Evolutionary conservation across 1,139 yeast genomes (phyloP), one percentile per base, ranked within the genome.

Genomic region (Candida sp.): DNA sequence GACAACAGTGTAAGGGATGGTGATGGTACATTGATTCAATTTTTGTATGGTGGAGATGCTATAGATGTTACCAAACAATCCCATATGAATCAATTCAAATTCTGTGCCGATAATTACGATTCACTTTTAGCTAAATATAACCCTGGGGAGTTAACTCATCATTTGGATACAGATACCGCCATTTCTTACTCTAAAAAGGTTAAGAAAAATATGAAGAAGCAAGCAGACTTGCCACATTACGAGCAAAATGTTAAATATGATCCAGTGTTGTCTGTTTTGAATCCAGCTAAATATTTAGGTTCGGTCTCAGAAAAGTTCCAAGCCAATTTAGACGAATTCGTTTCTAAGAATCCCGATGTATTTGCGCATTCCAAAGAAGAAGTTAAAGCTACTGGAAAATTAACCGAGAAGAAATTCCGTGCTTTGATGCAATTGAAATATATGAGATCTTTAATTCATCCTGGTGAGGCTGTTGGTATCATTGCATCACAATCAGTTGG

Each of bases 391-490:
- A 63, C 63, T 39, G 76, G 80, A 35, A 81, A 79, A 41, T 65
- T 87, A 46, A 81, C 86, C 41, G 93, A 87, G 53, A 87, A 87
- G 81, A 88, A 87, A 63, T 95, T 95, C 81, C 82, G 90, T 64
- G 96, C 97, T 5, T 79, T 95, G 61, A 95, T 95, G 99, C 97
- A 91, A 73, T 79, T 95, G 73, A 93, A 93, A 68, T 95, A 95
- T 70, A 95, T 93, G 97, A 87, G 96, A 63, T 89, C 98, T 9
- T 75, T 91, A 53, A 83, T 93, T 44, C 81, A 90, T 58, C 98
- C 99, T 8, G 99, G 99, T 63, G 99, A 95, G 68, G 83, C 97
- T 40, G 99, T 95, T 46, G 99, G 99, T 68, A 91, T 95, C 60
- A 87, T 95, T 69, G 99, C 99, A 7, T 87, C 98, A 35, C 98